Evolutionary conservation across 495 filamentous ascomycete species (phyloP).

Genomic region (Chlorociboria aeruginascens): DNA sequence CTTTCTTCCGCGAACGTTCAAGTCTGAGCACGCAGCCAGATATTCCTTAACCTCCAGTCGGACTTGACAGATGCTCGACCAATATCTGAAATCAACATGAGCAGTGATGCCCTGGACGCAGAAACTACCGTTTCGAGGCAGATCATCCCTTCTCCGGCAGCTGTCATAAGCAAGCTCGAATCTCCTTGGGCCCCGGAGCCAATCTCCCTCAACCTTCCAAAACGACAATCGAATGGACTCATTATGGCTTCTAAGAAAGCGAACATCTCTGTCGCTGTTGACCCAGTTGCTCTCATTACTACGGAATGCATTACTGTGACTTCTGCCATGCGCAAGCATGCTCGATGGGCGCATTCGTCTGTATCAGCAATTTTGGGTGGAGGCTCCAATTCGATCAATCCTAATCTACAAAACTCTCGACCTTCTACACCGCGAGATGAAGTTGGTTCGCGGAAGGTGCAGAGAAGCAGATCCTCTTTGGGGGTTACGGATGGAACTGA

Average conservation of each 20-base stretch:
- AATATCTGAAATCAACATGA: slow-evolving; percentile 7
- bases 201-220: not conserved
- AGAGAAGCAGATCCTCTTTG: slow-evolving; percentile 36
- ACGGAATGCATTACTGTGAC: slow-evolving; percentile 99
- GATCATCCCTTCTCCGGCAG: slow-evolving; percentile 2
- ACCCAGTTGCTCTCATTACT: slow-evolving; percentile 88
- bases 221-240: slow-evolving; percentile 1
- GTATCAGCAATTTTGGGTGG: slow-evolving; percentile 93
- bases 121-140: slow-evolving; percentile 4
- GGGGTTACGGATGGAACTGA: slow-evolving; percentile 32
- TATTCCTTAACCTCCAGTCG: slow-evolving; percentile 1
- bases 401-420: slow-evolving; percentile 19
- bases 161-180: slow-evolving; percentile 1
- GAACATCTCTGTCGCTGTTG: slow-evolving; percentile 63
- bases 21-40: not conserved
- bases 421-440: slow-evolving; percentile 20
- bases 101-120: slow-evolving; percentile 7
- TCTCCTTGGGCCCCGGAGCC: not conserved
- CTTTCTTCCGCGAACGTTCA: not conserved
- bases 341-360: slow-evolving; percentile 90
- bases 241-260: slow-evolving; percentile 5
- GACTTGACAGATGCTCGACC: slow-evolving; percentile 1
- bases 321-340: slow-evolving; percentile 95
- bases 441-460: slow-evolving; percentile 4
- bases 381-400: slow-evolving; percentile 28